Base-by-base conservation (phyloP, 148 eudicot species). In the Rhododendron molle region DNA sequence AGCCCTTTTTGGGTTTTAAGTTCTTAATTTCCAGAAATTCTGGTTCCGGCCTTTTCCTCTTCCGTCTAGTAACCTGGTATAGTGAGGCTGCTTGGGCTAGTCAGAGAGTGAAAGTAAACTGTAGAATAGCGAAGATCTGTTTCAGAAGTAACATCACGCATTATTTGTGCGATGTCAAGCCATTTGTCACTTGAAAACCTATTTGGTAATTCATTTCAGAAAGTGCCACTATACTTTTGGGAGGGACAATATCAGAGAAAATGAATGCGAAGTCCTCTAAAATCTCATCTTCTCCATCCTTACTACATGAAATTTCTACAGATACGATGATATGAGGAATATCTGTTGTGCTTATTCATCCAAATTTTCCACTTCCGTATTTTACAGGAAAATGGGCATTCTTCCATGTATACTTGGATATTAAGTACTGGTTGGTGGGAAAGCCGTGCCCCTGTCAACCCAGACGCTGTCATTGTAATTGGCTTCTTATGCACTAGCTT, bases 351-450 rank as follows among this genome's bases (percentile, higher is more conserved):
- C 71, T 62, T 23, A 62, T n/a, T 54, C 16, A 18, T 54, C 60
- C 60, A 54, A 54, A 54, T 3, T 16, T 54, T 54, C 4, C 3
- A 54, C 60, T 16, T 54, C 21, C 23, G 1, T 32, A 83, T 54
- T 86, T 40, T 85, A 81, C 91, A 96, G 99, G 97, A 96, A 90
- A 94, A 96, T 84, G 99, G 99, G 77, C 93, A 95, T 72, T 90
- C 99, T 47, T 81, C 97, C 16, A 91, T 87, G 88, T 96, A 93
- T 88, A 94, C 88, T 46, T 96, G 99, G 99, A 88, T 96, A 87
- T 54, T 96, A 82, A 96, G 98, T 90, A 96, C 99, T 5, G 99
- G 99, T 80, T 96, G 99, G 99, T 96, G 99, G 99, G 85, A 69
- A 77, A 60, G 86, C 60, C 95, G 92, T 43, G 99, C 99, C 44